phyloP scores from a whole-genome alignment of 768 basidiomycete species.

The Leccinellum rugosiceps region DNA sequence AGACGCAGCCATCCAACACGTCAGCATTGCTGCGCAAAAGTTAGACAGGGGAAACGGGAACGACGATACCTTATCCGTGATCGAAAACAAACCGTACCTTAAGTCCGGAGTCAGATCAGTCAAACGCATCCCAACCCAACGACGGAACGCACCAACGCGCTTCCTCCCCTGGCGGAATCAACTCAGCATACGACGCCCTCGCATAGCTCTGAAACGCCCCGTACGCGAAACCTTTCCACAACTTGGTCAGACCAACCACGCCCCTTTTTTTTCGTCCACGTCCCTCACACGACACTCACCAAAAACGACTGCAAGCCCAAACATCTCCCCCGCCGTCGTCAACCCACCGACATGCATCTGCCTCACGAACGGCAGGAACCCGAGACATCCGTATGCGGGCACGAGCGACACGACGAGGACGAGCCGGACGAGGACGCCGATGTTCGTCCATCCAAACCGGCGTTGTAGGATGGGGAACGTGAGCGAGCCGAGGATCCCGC shows the following conservation, averaged over 20 bases:
- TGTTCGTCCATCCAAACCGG: conserved; percentile 60
- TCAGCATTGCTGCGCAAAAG: neutral
- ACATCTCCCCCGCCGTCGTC: conserved; percentile 83
- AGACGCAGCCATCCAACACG: neutral
- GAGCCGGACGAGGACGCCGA: conserved; percentile 61
- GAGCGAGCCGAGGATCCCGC: conserved; percentile 85
- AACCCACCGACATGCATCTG: conserved; percentile 62
- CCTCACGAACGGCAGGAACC: conserved; percentile 60
- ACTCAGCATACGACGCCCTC: conserved; percentile 79
- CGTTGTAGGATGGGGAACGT: conserved; percentile 74
- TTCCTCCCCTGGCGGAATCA: conserved; percentile 86
- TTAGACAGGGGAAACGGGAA: neutral
- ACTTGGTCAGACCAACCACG: neutral
- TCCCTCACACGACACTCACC: conserved; percentile 38
- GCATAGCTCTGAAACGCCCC: conserved; percentile 93
- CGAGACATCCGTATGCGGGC: conserved; percentile 80
- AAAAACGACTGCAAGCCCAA: conserved; percentile 76
- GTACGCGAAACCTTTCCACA: conserved; percentile 58
- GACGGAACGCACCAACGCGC: conserved; percentile 66
- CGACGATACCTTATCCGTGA: conserved; percentile 75
- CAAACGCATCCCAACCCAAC: neutral
- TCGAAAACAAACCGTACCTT: conserved; percentile 77
- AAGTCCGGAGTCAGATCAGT: neutral
- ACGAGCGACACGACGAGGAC: conserved; percentile 65
- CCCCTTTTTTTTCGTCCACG: neutral